These are phyloP conservation scores for Aureobasidium melanogenum DNA, from an alignment of 2,329 filamentous ascomycete genomes.

Conservation along the genomic window DNA sequence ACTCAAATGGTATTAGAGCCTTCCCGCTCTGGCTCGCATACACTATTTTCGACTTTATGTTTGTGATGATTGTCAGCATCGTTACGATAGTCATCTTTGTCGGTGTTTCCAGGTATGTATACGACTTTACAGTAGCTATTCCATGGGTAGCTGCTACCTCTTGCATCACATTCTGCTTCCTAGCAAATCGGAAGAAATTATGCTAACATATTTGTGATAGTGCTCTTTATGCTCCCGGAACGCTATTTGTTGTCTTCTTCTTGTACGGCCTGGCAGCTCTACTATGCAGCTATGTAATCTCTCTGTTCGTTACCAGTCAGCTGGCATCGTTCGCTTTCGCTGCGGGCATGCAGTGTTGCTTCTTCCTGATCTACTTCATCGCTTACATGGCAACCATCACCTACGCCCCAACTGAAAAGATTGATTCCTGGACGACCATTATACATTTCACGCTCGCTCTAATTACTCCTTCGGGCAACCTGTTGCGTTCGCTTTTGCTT, in stretches of 20 bases:
- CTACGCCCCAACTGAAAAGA: conserved; percentile 59
- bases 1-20: conserved; percentile 80
- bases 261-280: conserved; percentile 74
- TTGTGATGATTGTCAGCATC: conserved; percentile 59
- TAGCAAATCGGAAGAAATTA: background rate
- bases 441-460: conserved; percentile 68
- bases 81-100: conserved; percentile 62
- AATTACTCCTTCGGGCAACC: conserved; percentile 67
- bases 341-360: conserved; percentile 60
- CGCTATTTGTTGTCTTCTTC: conserved; percentile 71
- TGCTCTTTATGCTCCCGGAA: conserved; percentile 70
- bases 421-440: conserved; percentile 58
- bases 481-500: conserved; percentile 66
- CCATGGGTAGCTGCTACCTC: background rate
- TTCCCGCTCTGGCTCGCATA: conserved; percentile 82
- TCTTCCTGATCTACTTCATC: conserved; percentile 42
- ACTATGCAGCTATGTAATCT: conserved; percentile 70
- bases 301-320: conserved; percentile 69
- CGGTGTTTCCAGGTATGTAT: conserved; percentile 36
- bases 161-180: background rate
- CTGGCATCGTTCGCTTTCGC: conserved; percentile 78
- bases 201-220: conserved; percentile 15
- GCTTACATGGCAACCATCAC: conserved; percentile 38
- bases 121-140: background rate
- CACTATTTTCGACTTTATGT: conserved; percentile 66